Base-by-base conservation (phyloP, 225 moss, liverwort and hornwort species). In the Marchantia paleacea region DNA sequence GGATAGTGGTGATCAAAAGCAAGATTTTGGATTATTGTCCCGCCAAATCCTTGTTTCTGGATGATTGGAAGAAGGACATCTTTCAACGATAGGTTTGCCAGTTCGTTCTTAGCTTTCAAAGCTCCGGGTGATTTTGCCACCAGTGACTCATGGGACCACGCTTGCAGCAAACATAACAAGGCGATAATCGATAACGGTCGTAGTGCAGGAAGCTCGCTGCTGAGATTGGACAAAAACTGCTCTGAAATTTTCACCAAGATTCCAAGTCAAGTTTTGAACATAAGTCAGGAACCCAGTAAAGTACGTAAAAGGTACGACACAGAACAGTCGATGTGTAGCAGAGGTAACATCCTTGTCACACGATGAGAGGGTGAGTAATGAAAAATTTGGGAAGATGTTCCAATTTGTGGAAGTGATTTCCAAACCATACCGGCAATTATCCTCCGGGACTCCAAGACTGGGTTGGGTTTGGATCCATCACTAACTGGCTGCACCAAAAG, bases 121-220 rank as follows among this genome's bases (percentile, higher is more conserved):
- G 78, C 61, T 30, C 84, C 84, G 72, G 82, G 87, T n/a, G 82
- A 74, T 70, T 83, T 87, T 14, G 77, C 74, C 69, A 82, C 77
- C 68, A 89, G 84, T 67, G 90, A 82, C 84, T 95, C 91, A 67
- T 89, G 54, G 25, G 91, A 87, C 78, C 90, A 92, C 19, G 97
- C 93, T 90, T 92, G 92, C 76, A 99, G 90, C 75, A 99, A 92
- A 73, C 94, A 89, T 82, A 94, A 78, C 81, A 95, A 89, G 20
- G 88, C 95, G 77, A 91, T 94, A 75, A 95, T 90, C 80, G 99
- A 94, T 80, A 95, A 80, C 67, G 99, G 92, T 83, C 99, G 94
- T 39, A 99, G 89, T 67, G 92, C 89, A 78, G 99, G 99, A 76
- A 99, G 92, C 75, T 99, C 95, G 80, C 92, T 99, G 78, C 85